Conservation (phyloP, 345 rosid species). For the Zanthoxylum bungeanum region DNA sequence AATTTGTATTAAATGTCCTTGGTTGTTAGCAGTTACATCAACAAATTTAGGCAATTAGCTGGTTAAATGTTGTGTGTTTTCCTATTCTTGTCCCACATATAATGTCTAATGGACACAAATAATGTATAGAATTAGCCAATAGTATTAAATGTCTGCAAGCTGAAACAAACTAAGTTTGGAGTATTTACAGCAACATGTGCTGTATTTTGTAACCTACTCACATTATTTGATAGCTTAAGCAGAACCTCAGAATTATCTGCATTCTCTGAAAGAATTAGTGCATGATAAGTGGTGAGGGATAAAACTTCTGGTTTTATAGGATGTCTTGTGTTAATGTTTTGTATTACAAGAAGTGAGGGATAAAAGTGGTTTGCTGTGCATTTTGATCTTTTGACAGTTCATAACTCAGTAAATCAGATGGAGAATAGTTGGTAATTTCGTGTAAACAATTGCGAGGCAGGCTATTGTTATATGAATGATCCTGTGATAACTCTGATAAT, state of each 20-base stretch:
- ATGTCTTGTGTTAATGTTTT: slow-evolving; percentile 1
- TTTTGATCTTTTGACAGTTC: slow-evolving; percentile 7
- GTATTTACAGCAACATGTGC: neutral
- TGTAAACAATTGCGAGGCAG: neutral
- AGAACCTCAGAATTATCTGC: neutral
- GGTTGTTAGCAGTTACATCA: too few relatives aligned
- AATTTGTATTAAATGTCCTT: neutral
- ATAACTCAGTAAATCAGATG: neutral
- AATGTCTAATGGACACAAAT: neutral
- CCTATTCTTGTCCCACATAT: neutral
- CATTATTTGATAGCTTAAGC: neutral
- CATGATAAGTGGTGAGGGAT: neutral
- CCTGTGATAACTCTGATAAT: slow-evolving; percentile 4
- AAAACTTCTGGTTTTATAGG: neutral
- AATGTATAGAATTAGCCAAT: neutral
- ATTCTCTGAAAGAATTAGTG: neutral
- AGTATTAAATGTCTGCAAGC: neutral
- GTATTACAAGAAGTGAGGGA: neutral
- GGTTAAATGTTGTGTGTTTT: neutral
- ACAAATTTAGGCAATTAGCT: neutral
- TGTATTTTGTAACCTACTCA: neutral
- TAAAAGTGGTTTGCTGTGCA: neutral
- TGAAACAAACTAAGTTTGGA: neutral
- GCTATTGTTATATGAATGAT: neutral
- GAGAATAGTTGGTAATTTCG: slow-evolving; percentile 11